Base-by-base conservation (phyloP, 1,284 basidiomycete species). In the Cutaneotrichosporon sp. region DNA sequence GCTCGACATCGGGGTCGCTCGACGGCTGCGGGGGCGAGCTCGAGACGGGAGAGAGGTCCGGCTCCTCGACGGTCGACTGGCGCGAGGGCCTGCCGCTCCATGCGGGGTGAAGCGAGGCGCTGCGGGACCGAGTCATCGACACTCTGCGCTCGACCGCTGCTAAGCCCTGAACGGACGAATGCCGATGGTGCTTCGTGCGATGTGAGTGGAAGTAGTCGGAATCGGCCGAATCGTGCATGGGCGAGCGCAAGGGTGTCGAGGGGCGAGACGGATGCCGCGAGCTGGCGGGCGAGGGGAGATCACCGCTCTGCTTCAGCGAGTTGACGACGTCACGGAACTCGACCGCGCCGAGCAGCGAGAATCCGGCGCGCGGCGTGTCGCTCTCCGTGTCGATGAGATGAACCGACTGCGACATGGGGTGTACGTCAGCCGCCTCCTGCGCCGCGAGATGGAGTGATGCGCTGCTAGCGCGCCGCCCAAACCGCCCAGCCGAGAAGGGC, bases 241-340 rank as follows among this genome's bases (percentile, higher is more conserved):
- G 58, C 4, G 54, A 53, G 7, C 47, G 54, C 16, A 24, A 11
- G 3, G 58, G 50, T 14, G 58, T 56, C 9, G 20, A 16, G 3
- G 47, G 55, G 1, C 49, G 38, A 4, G 60, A 60, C 14, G 20
- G 22, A 1, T n/a, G 42, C 11, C 56, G 53, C 5, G 65, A 66
- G 8, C 63, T 64, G 6, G 42, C 42, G 1, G 66, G 63, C 43
- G 63, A 53, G 4, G 50, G 52, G 22, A 56, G 50, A 31, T 82
- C 81, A 22, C 51, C 51, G 33, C 51, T 53, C 18, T 84, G 82
- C 60, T 87, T 85, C 24, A 98, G 82, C 0, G 89, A 89, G 18
- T 89, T 84, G 16, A 97, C 89, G 16, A 97, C 64, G 29, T 66
- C 64, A 47, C 64, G 64, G 56, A 66, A 66, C 60, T 66, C 64